These are phyloP conservation scores for Marasmius fiardii DNA, from an alignment of 1,284 basidiomycete species.

Conservation along the genomic window DNA sequence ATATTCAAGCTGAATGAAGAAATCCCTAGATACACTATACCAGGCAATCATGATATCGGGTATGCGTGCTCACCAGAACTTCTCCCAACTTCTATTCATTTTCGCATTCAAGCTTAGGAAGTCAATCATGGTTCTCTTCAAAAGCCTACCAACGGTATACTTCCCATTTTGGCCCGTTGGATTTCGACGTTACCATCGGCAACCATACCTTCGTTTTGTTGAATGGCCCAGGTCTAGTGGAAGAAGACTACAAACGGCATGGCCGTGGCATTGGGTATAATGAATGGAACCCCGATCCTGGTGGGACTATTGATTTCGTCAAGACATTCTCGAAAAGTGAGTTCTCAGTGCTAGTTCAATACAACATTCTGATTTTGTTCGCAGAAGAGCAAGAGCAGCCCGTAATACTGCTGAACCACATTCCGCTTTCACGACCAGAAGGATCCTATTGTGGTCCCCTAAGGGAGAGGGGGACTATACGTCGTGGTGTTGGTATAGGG, in stretches of 20 bases:
- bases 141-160: conserved; percentile 61
- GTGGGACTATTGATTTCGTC: conserved; percentile 70
- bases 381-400: conserved; percentile 21
- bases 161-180: conserved; percentile 63
- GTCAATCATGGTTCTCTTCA: conserved; percentile 53
- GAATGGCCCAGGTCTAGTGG: conserved; percentile 75
- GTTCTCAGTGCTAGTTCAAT: conserved; percentile 16
- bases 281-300: conserved; percentile 54
- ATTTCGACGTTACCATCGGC: conserved; percentile 49
- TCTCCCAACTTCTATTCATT: conserved; percentile 1
- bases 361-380: conserved; percentile 15
- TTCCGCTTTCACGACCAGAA: conserved; percentile 65
- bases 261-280: conserved; percentile 39
- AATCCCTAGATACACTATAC: conserved; percentile 64
- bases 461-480: conserved; percentile 71
- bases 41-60: conserved; percentile 90
- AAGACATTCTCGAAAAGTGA: conserved; percentile 50
- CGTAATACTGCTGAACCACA: conserved; percentile 15
- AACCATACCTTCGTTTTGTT: conserved; percentile 75
- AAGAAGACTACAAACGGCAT: conserved; percentile 72
- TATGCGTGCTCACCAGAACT: conserved; percentile 25
- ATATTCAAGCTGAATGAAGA: conserved; percentile 53
- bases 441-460: conserved; percentile 70
- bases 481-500: conserved; percentile 72
- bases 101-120: conserved; percentile 49